Conservation (phyloP, 2,329 filamentous ascomycete genomes). For the Aspergillus fructus region DNA sequence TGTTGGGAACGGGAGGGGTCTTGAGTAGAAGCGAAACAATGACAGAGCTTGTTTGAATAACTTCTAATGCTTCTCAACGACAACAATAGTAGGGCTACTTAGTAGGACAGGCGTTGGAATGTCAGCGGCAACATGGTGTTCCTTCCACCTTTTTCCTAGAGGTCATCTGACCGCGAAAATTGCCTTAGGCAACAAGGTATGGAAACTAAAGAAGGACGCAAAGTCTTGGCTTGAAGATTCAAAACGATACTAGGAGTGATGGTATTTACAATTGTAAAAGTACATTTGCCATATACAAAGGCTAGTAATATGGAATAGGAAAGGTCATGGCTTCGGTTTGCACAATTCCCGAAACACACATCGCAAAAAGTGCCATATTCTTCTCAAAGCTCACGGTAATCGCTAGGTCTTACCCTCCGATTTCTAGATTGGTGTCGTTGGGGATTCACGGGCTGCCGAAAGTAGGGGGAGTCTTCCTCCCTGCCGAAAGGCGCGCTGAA, state of each 20-base stretch:
- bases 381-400: conserved; percentile 76
- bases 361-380: background rate
- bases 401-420: conserved; percentile 77
- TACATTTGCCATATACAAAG: conserved; percentile 5
- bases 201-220: too few species aligned
- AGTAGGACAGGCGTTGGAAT: background rate
- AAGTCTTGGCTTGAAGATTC: background rate
- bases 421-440: conserved; percentile 83
- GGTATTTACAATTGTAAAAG: conserved; percentile 5
- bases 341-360: background rate
- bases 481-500: conserved; percentile 57
- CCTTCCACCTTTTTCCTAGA: background rate
- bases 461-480: conserved; percentile 86
- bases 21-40: background rate
- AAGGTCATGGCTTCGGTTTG: background rate
- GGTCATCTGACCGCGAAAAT: background rate
- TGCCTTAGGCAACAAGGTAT: background rate
- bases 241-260: background rate
- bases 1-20: background rate
- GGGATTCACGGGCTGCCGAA: conserved; percentile 92
- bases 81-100: background rate
- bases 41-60: background rate
- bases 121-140: too few species aligned
- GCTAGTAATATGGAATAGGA: background rate
- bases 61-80: background rate